Evolutionary conservation across 148 eudicot genomes (phyloP).

Genomic region (Nepenthes mirabilis): DNA sequence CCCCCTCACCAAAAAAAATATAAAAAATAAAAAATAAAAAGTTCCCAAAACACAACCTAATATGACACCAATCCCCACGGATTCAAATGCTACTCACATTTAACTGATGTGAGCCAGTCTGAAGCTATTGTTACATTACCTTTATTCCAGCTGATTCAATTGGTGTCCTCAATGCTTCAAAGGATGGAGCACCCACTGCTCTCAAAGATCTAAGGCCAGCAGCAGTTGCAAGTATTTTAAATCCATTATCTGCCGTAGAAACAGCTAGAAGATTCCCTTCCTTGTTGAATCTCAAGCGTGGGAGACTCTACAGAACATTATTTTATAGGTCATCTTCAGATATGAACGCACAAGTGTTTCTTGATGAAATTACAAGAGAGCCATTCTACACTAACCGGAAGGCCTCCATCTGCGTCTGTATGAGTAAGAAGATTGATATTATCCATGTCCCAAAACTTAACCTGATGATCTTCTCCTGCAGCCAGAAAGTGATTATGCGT

Average conservation of each 20-base stretch:
- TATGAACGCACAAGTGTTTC: not conserved
- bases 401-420: slow-evolving; percentile 84
- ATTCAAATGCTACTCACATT: not conserved
- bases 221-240: slow-evolving; percentile 57
- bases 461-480: slow-evolving; percentile 80
- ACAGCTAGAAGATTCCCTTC: slow-evolving; percentile 89
- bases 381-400: slow-evolving; percentile 41
- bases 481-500: slow-evolving; percentile 87
- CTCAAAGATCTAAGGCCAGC: slow-evolving; percentile 57
- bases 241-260: slow-evolving; percentile 60
- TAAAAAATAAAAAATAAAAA: no score
- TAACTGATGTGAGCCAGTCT: not conserved
- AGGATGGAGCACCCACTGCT: slow-evolving; percentile 47
- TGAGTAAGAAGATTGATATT: slow-evolving; percentile 34
- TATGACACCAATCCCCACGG: not conserved
- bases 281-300: slow-evolving; percentile 82
- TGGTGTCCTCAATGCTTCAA: slow-evolving; percentile 67
- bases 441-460: slow-evolving; percentile 97
- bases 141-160: slow-evolving; percentile 52
- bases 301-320: slow-evolving; percentile 35
- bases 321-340: slow-evolving; percentile 2
- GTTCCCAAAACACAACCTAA: no score
- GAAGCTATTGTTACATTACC: slow-evolving; percentile 23
- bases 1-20: no score
- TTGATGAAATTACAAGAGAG: slow-evolving; percentile 1